Evolutionary conservation across 352 stramenopile genomes (phyloP).

Genomic region (Thraustochytrium sp.): DNA sequence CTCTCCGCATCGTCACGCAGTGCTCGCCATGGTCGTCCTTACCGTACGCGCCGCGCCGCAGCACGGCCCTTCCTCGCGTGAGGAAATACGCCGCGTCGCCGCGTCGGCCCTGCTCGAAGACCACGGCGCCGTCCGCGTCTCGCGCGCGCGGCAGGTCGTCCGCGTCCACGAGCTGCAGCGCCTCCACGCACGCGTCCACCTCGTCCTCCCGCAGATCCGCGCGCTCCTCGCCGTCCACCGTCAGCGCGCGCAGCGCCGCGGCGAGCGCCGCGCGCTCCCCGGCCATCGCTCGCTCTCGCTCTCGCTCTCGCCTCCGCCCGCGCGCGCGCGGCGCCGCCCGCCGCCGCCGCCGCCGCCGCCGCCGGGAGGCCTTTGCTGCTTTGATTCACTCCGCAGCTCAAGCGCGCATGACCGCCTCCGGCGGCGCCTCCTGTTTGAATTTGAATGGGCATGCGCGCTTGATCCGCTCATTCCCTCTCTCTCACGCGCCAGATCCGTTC

Average conservation of each 20-base stretch:
- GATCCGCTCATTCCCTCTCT: too few species aligned
- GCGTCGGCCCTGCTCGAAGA: neutral
- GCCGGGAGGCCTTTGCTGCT: too few species aligned
- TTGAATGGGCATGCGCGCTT: too few species aligned
- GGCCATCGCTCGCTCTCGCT: too few species aligned
- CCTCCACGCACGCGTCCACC: neutral
- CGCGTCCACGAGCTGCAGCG: neutral
- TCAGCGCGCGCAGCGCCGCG: neutral
- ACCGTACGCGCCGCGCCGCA: neutral
- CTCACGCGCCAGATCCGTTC: too few species aligned
- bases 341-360: too few species aligned
- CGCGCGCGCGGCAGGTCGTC: neutral
- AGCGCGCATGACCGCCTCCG: too few species aligned
- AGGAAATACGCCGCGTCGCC: conserved; percentile 5
- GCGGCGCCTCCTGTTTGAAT: too few species aligned
- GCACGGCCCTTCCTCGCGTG: neutral
- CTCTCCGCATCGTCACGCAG: neutral
- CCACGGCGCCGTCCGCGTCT: neutral
- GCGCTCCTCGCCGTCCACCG: neutral
- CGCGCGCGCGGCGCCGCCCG: too few species aligned
- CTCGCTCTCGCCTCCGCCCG: too few species aligned
- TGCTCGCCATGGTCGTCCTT: neutral
- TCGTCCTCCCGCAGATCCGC: neutral
- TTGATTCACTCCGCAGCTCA: too few species aligned
- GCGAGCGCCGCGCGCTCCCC: neutral